phyloP scores from a whole-genome alignment of 495 filamentous ascomycete species.

The Tricharina praecox region DNA sequence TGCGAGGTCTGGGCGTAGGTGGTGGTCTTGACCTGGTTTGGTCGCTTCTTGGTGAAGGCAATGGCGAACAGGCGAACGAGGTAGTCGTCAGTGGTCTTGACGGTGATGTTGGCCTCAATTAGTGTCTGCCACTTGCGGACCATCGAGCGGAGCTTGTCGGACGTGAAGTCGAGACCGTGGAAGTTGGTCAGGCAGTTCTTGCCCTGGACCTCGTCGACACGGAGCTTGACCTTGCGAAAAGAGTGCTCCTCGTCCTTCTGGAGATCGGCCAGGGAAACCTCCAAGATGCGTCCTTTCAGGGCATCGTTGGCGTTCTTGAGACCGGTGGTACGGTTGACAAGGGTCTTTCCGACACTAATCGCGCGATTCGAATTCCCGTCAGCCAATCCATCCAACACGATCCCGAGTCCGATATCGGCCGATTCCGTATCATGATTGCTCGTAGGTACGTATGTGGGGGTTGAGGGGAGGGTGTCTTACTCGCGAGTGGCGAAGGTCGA shows the following conservation, averaged over 20 bases:
- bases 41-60: constrained; percentile 94
- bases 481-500: constrained; percentile 90
- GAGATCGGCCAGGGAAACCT: constrained; percentile 94
- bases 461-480: constrained; percentile 42
- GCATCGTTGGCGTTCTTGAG: constrained; percentile 99
- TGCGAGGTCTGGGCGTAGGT: constrained; percentile 92
- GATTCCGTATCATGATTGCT: too few relatives aligned
- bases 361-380: constrained; percentile 6
- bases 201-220: constrained; percentile 95
- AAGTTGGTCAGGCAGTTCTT: constrained; percentile 99
- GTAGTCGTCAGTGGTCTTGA: constrained; percentile 99
- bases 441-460: too few relatives aligned
- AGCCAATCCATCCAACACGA: neutral
- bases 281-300: constrained; percentile 94
- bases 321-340: constrained; percentile 98
- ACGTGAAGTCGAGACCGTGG: constrained; percentile 99
- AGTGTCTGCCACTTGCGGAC: constrained; percentile 99
- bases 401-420: too few relatives aligned
- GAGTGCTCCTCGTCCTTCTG: constrained; percentile 99
- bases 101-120: constrained; percentile 97
- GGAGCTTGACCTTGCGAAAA: constrained; percentile 98
- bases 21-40: constrained; percentile 99
- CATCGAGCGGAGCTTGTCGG: constrained; percentile 95
- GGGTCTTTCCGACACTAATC: constrained; percentile 96
- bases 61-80: constrained; percentile 95